Base-by-base conservation (phyloP, 768 basidiomycete genomes). In the Lentinus tigrinus region DNA sequence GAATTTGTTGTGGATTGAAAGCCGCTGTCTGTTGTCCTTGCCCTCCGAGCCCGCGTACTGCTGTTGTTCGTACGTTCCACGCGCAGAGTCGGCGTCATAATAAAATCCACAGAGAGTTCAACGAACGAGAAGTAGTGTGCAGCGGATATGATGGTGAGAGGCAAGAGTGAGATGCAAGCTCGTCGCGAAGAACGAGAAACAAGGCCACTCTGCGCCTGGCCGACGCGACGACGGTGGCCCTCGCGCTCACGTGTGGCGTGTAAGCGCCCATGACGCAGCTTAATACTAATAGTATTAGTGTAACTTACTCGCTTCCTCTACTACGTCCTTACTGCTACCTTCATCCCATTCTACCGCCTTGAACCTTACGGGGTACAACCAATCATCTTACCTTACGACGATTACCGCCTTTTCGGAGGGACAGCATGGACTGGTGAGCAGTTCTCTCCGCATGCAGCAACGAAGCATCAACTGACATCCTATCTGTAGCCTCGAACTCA, bases 401-500 rank as follows among this genome's bases (percentile, higher is more conserved):
- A 31, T 11, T 31, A 31, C 11, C 31, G 6, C 11, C 7, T 31
- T 31, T 31, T 31, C n/a, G 31, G 31, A 31, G 11, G 6, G 31
- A 31, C 11, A 31, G 11, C 9, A 63, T 60, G 60, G 63, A 64
- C 51, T 62, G 57, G 63, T 64, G 4, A 14, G 53, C 19, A 21
- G n/a, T n/a, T 23, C 3, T 14, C 3, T 10, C n/a, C 13, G 23
- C 19, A 21, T 17, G 13, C 28, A 6, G 3, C 1, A 4, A 3
- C 17, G 2, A 10, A 4, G 8, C 3, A n/a, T 5, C 11, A 16
- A 13, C n/a, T 61, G 43, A 31, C 31, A 63, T 3, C 3, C 10
- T 31, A 2, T n/a, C 27, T 17, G 3, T 42, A 93, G 91, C 69
- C 75, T 93, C 17, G 91, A 94, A 69, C 72, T 93, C 21, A 87